Evolutionary conservation across 345 rosid species (phyloP), one percentile per base, ranked within the genome.

Genomic region (Orychophragmus violaceus): DNA sequence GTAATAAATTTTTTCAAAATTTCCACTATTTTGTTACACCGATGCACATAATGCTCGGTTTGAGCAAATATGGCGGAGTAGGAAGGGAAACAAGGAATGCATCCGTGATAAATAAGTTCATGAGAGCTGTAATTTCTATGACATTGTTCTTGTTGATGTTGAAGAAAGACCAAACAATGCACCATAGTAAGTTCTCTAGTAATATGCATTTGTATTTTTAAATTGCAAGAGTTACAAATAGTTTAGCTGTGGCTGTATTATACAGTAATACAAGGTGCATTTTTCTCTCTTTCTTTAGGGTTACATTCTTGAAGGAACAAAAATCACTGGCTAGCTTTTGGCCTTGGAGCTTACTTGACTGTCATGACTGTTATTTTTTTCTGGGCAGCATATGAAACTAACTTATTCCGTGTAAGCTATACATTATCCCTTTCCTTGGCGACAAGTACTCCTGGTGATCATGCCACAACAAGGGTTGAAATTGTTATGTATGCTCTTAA

Each of bases 21-120:
- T 29, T 60, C 21, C 32, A 3, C 16, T 59, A 6, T 35, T 33
- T 3, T 69, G 23, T 29, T 63, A 93, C 97, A 51, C 13, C 45
- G 66, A 70, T 51, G 83, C 96, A 44, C 72, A 76, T 39, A 80
- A 51, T 90, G 97, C 95, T 69, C 87, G 89, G 33, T 87, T 93
- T 82, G 82, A 87, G 69, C 97, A 90, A 79, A 83, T 94, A 82
- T 88, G 92, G 97, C 76, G 90, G 69, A 82, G 82, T 44, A 85
- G 87, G 57, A 75, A 58, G 54, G 85, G 80, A 29, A 73, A 64
- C 57, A 66, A 70, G 23, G 82, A 78, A 45, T 78, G 35, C 37
- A 59, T 30, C 7, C 23, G 69, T 55, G 81, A 74, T 50, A 63
- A 68, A 65, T 69, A 62, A 17, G 61, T 86, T 22, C 75, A 69